phyloP scores from a whole-genome alignment of 164 flowering plant species.

The Piper betle region DNA sequence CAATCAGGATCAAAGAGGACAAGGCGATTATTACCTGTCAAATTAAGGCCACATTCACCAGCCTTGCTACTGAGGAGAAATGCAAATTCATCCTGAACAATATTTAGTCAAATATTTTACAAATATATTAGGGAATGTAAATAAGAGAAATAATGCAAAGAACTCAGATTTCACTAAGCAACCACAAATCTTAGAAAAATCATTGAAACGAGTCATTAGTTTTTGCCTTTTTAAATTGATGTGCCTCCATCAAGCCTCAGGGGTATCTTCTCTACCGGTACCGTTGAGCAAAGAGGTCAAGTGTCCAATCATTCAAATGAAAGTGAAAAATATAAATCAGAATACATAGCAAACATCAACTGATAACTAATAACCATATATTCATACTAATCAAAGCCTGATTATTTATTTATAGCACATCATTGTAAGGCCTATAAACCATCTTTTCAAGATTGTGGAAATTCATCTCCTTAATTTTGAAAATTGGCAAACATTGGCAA shows the following conservation, averaged over 20 bases:
- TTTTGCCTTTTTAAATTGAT: conserved; percentile 87
- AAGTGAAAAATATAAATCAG: background rate
- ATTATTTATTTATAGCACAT: background rate
- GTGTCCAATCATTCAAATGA: conserved; percentile 39
- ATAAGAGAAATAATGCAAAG: background rate
- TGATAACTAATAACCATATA: background rate
- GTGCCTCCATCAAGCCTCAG: conserved; percentile 95
- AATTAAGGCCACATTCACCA: conserved; percentile 99
- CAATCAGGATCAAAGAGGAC: conserved; percentile 99
- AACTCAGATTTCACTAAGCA: background rate
- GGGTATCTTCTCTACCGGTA: conserved; percentile 98
- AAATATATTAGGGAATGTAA: conserved; percentile 2
- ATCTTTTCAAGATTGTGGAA: no score
- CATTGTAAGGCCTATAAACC: no score
- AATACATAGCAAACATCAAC: background rate
- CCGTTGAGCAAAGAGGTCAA: conserved; percentile 91
- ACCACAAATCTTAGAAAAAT: conserved; percentile 55
- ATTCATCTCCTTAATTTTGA: no score
- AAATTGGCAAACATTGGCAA: no score
- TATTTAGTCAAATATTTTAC: background rate
- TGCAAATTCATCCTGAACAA: conserved; percentile 85
- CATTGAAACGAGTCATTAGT: conserved; percentile 79
- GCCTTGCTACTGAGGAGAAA: conserved; percentile 99
- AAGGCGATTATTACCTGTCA: conserved; percentile 92
- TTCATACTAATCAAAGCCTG: background rate